Evolutionary conservation across 2,329 filamentous ascomycete species (phyloP).

Genomic region (Nannizzia gypsea): DNA sequence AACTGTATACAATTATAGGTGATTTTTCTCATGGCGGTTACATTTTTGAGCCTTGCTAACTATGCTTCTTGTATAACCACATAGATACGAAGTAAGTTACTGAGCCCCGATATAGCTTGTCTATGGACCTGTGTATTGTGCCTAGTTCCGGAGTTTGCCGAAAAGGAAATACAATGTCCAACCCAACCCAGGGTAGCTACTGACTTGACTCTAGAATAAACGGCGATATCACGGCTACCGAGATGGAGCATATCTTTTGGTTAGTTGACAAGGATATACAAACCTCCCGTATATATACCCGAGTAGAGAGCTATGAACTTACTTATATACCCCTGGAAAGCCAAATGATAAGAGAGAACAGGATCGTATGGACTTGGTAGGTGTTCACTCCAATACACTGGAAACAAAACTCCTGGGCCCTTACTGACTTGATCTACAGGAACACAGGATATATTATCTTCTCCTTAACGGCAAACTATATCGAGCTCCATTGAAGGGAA

Average conservation of each 20-base stretch:
- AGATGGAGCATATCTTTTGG: slow-evolving; percentile 13
- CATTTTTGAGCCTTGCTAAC: background rate
- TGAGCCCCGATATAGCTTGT: background rate
- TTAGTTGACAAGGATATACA: slow-evolving; percentile 5
- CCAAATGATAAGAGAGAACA: slow-evolving; percentile 14
- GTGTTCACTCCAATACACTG: background rate
- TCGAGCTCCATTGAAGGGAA: slow-evolving; percentile 7
- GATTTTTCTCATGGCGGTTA: background rate
- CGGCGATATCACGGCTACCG: slow-evolving; percentile 12
- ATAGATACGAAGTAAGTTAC: background rate
- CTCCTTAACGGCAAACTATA: slow-evolving; percentile 10
- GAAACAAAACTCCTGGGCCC: background rate
- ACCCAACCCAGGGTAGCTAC: background rate
- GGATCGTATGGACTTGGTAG: slow-evolving; percentile 13
- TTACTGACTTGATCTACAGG: background rate
- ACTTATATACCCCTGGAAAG: slow-evolving; percentile 5
- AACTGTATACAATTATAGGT: slow-evolving; percentile 12
- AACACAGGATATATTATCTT: slow-evolving; percentile 9
- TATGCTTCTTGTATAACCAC: background rate
- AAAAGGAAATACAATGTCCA: background rate
- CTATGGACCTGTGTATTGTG: background rate
- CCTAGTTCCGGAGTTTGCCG: background rate
- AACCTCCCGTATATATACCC: background rate
- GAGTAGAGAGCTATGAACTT: background rate
- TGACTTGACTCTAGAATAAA: slow-evolving; percentile 7